Evolutionary conservation across 1,284 basidiomycete species (phyloP).

Genomic region (Ustilago xerochloae): DNA sequence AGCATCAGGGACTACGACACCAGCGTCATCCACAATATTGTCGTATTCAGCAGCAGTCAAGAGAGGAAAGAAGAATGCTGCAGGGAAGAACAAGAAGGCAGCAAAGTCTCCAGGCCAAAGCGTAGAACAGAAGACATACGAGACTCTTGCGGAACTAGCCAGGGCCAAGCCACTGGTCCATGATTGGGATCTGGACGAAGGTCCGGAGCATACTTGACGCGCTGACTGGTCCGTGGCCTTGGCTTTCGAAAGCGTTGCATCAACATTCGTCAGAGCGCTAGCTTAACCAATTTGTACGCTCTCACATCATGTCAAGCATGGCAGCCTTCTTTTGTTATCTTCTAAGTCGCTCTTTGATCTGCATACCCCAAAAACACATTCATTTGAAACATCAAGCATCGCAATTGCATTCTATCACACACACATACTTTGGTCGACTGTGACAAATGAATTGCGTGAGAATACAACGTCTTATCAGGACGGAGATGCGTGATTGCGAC

Average conservation of each 20-base stretch:
- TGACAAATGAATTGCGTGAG: neutral
- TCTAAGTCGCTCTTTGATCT: too few relatives aligned
- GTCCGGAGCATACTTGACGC: neutral
- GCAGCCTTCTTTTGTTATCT: too few relatives aligned
- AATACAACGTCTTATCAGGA: neutral
- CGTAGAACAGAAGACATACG: conserved; percentile 31
- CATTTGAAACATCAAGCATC: too few relatives aligned
- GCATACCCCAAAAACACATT: neutral
- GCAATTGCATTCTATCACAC: neutral
- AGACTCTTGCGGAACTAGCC: conserved; percentile 4
- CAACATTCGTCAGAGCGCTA: too few relatives aligned
- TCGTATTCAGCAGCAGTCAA: conserved; percentile 36
- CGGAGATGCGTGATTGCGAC: neutral
- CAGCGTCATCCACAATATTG: conserved; percentile 1
- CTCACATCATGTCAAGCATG: too few relatives aligned
- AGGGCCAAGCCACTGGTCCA: conserved; percentile 18
- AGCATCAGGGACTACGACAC: neutral
- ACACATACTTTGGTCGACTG: neutral
- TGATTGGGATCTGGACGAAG: conserved; percentile 30
- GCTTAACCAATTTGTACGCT: too few relatives aligned
- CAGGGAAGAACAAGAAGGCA: neutral
- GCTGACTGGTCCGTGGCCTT: neutral
- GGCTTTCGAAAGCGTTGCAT: neutral
- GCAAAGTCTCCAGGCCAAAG: neutral
- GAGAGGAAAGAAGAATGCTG: neutral